A percentile compares a stretch with the other conserved stretches of the same genome.
Evolutionary conservation across 2,329 filamentous ascomycete species (phyloP).

Genomic region (Cordyceps cateniannulata): DNA sequence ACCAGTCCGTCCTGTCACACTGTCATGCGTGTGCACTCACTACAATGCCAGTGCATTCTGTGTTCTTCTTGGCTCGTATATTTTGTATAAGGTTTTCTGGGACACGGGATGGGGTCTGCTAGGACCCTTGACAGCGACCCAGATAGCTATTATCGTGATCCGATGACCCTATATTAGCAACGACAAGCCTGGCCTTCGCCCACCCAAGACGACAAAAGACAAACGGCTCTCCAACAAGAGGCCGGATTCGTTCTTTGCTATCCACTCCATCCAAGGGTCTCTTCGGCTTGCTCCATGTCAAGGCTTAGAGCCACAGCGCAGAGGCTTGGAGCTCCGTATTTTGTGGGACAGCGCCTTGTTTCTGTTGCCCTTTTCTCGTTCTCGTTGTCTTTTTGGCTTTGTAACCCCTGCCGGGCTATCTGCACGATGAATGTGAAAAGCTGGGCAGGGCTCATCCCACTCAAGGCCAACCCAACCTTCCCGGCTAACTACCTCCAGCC

Average conservation of each 20-base stretch:
- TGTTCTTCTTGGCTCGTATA: background rate
- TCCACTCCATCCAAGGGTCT: background rate
- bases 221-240: background rate
- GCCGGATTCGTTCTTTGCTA: background rate
- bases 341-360: conserved; percentile 3
- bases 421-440: background rate
- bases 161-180: background rate
- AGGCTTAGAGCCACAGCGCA: background rate
- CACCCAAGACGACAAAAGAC: background rate
- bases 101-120: background rate
- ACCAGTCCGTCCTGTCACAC: background rate
- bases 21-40: background rate
- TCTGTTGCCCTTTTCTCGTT: background rate
- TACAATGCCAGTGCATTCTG: background rate
- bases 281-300: background rate
- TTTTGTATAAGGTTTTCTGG: background rate
- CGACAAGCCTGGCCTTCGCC: background rate
- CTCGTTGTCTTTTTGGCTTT: background rate
- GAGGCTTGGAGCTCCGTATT: conserved; percentile 6
- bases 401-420: background rate
- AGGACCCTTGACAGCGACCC: background rate
- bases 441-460: no score
- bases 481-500: background rate
- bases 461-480: no score
- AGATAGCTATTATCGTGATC: background rate